phyloP scores from a whole-genome alignment of 768 basidiomycete species.

The Leccinum subtestaceum region DNA sequence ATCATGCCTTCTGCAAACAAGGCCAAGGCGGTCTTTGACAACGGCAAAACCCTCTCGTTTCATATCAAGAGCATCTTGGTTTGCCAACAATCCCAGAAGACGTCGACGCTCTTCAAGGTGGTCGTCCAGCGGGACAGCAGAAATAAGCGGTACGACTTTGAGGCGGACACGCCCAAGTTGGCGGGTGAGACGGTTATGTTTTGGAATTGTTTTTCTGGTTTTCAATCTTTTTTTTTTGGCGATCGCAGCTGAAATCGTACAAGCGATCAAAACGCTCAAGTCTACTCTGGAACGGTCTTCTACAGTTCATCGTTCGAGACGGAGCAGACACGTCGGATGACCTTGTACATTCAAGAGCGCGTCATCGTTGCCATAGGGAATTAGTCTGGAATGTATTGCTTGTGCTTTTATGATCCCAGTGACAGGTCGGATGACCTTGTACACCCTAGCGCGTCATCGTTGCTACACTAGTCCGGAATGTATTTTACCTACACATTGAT shows the following conservation, averaged over 20 bases:
- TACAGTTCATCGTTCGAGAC: constrained; percentile 57
- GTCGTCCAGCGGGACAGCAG: constrained; percentile 71
- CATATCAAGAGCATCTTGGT: constrained; percentile 85
- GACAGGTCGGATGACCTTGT: too few species aligned
- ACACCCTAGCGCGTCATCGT: too few species aligned
- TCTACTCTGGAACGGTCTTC: constrained; percentile 60
- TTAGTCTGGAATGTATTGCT: too few species aligned
- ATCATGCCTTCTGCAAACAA: constrained; percentile 87
- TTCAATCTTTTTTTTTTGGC: not conserved
- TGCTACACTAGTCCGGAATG: too few species aligned
- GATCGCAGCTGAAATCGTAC: constrained; percentile 67
- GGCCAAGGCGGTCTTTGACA: constrained; percentile 80
- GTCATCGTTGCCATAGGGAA: too few species aligned
- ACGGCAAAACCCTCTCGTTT: constrained; percentile 87
- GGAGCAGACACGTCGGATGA: constrained; percentile 58
- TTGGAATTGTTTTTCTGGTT: not conserved
- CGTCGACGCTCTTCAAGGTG: constrained; percentile 83
- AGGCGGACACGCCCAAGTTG: constrained; percentile 81
- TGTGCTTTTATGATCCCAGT: too few species aligned
- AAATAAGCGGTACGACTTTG: constrained; percentile 95
- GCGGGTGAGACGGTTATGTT: constrained; percentile 53
- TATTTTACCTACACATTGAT: too few species aligned
- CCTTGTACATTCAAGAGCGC: too few species aligned
- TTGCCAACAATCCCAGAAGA: constrained; percentile 81
- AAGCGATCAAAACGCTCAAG: constrained; percentile 66